Evolutionary conservation across 257 asterid species (phyloP).

Genomic region (Fraxinus quadrangulata): DNA sequence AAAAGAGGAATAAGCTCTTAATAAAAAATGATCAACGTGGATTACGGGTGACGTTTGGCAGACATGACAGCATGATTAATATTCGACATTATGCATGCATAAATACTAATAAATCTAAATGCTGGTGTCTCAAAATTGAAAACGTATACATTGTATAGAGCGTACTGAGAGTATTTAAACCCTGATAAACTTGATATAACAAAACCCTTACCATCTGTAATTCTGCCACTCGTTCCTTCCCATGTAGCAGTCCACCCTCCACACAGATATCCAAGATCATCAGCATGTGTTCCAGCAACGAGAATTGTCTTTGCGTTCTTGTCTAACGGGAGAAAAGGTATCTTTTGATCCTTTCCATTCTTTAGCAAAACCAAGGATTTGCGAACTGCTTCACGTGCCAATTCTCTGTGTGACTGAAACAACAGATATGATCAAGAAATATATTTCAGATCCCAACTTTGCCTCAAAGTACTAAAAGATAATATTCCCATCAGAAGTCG

Average conservation of each 20-base stretch:
- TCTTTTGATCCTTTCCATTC: conserved; percentile 84
- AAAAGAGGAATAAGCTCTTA: neutral
- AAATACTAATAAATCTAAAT: neutral
- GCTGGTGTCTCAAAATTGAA: neutral
- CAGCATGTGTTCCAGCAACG: conserved; percentile 92
- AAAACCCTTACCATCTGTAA: conserved; percentile 66
- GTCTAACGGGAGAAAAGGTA: conserved; percentile 77
- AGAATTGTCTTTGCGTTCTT: conserved; percentile 73
- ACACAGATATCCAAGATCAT: conserved; percentile 95
- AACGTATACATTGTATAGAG: neutral
- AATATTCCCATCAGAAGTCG: neutral
- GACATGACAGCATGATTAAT: neutral
- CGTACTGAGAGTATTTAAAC: conserved; percentile 1
- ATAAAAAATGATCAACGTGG: neutral
- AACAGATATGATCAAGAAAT: conserved; percentile 13
- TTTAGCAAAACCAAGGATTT: conserved; percentile 87
- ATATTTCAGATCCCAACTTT: conserved; percentile 6
- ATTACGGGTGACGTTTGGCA: neutral
- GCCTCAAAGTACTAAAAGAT: neutral
- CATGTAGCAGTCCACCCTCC: conserved; percentile 97
- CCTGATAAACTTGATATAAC: neutral
- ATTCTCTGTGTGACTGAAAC: conserved; percentile 47
- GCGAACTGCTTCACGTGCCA: conserved; percentile 92
- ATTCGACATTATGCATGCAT: neutral
- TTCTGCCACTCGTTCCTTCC: conserved; percentile 85